A percentile compares a stretch with the other conserved stretches of the same genome.
Evolutionary conservation across 176 grass and related monocot species (phyloP).

Genomic region (Triticum aestivum): IWGSC_CS_RefSeq_v2.1 NC_057808.1:113388905-113389404

Average conservation of each 20-base stretch:
- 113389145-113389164: constrained; percentile 30
- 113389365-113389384: too few species aligned
- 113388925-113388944: background rate
- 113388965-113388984: constrained; percentile 48
- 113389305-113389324: too few species aligned
- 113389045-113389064: background rate
- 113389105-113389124: constrained; percentile 20
- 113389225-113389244: too few species aligned
- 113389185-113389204: background rate
- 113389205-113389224: background rate
- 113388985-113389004: background rate
- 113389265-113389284: background rate
- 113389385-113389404: too few species aligned
- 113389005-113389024: background rate
- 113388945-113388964: constrained; percentile 33
- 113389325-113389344: too few species aligned
- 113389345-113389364: too few species aligned
- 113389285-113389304: background rate
- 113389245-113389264: background rate
- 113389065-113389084: background rate
- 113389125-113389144: constrained; percentile 30
- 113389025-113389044: background rate
- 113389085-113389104: background rate
- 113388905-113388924: constrained; percentile 12
- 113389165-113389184: background rate